phyloP scores from a whole-genome alignment of 2,329 filamentous ascomycete species.

The Parascedosporium putredinis region DNA sequence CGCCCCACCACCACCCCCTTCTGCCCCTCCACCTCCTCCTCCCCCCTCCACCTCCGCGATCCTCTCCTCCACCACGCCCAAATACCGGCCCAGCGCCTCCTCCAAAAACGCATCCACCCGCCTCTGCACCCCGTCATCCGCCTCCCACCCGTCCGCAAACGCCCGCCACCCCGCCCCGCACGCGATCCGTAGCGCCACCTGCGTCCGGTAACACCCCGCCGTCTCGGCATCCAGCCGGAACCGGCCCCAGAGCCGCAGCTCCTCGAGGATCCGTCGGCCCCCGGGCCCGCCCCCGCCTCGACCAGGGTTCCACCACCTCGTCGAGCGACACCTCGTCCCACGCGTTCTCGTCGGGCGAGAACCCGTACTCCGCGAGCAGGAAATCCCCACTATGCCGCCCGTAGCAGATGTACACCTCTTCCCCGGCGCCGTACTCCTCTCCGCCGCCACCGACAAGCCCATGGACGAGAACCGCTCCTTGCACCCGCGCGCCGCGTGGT shows the following conservation, averaged over 20 bases:
- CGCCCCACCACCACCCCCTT: conserved; percentile 21
- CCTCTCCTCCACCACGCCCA: conserved; percentile 19
- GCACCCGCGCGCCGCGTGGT: conserved; percentile 40
- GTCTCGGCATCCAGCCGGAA: conserved; percentile 40
- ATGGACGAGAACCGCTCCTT: conserved; percentile 36
- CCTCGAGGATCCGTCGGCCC: conserved; percentile 30
- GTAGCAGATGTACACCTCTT: conserved; percentile 62
- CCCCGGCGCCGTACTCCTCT: conserved; percentile 39
- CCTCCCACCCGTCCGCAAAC: conserved; percentile 32
- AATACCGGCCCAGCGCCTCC: conserved; percentile 27
- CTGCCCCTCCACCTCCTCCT: conserved; percentile 21
- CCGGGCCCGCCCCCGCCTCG: conserved; percentile 14
- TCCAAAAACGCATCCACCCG: conserved; percentile 25
- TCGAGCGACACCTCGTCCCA: conserved; percentile 42
- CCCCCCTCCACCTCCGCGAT: conserved; percentile 20
- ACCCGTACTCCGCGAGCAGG: conserved; percentile 57
- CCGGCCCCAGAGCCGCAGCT: conserved; percentile 35
- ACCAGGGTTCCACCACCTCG: conserved; percentile 32
- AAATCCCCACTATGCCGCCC: conserved; percentile 64
- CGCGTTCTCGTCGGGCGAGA: conserved; percentile 35
- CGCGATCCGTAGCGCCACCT: conserved; percentile 37
- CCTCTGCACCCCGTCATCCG: conserved; percentile 32
- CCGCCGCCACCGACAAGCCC: conserved; percentile 45
- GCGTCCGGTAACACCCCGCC: conserved; percentile 42
- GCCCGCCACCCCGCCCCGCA: conserved; percentile 28